These are phyloP conservation scores for Blastocystis hominis DNA, from an alignment of 352 stramenopile genomes.

Conservation along the genomic window DNA sequence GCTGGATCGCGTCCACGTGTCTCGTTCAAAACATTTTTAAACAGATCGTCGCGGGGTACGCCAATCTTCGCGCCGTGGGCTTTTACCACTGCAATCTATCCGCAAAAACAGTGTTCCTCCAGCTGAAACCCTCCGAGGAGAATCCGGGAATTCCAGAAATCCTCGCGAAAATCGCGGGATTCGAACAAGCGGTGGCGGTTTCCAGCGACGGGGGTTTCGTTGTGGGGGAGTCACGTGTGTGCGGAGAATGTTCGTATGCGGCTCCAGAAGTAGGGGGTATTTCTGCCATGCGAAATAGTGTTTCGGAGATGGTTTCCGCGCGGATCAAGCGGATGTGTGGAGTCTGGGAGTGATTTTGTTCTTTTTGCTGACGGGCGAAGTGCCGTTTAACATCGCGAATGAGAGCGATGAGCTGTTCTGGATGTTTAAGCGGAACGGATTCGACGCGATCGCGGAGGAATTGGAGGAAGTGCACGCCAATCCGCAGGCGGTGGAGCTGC, in stretches of 20 bases:
- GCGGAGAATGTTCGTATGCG: neutral
- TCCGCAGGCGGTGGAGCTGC: neutral
- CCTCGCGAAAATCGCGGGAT: neutral
- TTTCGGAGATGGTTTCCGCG: neutral
- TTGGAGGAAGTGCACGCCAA: neutral
- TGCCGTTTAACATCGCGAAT: conserved; percentile 45
- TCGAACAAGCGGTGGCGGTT: conserved; percentile 12
- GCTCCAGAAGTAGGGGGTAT: neutral
- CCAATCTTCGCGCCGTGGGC: neutral
- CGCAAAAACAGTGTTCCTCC: neutral
- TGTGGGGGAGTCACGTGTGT: neutral
- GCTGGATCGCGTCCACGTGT: neutral
- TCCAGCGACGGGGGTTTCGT: neutral
- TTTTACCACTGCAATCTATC: conserved; percentile 17
- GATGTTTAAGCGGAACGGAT: neutral
- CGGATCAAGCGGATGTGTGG: conserved; percentile 26
- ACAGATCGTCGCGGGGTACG: neutral
- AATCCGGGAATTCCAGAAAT: neutral
- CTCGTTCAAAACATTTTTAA: neutral
- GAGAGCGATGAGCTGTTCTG: neutral
- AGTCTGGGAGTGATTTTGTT: conserved; percentile 31
- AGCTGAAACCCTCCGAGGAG: neutral
- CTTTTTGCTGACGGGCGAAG: neutral
- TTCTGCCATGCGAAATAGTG: neutral
- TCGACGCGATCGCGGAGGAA: neutral